Evolutionary conservation across 2,329 filamentous ascomycete species (phyloP), one percentile per base, ranked within the genome.

Genomic region (Fusarium keratoplasticum): DNA sequence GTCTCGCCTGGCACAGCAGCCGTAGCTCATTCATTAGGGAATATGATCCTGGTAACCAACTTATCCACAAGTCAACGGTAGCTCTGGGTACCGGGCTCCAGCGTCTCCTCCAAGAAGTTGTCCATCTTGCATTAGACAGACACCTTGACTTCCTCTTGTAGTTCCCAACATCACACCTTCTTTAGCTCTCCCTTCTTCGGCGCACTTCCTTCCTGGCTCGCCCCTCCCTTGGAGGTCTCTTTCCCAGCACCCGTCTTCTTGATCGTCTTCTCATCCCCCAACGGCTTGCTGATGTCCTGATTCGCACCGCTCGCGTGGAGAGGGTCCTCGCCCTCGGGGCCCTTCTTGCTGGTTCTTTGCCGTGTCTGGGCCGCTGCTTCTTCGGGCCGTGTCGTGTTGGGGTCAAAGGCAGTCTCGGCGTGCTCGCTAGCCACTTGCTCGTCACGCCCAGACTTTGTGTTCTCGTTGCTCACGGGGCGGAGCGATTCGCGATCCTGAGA

Each of bases 401-500:
- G 90, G 79, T 94, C 88, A 82, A 94, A 97, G 1, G 95, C 92
- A 0, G 91, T 88, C 47, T 91, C 86, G 5, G 85, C 80, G 66
- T 88, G 84, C 33, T 87, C 84, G 0, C 88, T 86, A 0, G 91
- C 87, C 14, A 84, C 83, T 50, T 89, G 86, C 54, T 91, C 86
- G 76, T 93, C 94, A 0, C 89, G 89, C 5, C 90, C 93, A 59
- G 90, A 91, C 79, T 92, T 90, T 66, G 90, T 89, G 82, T 92
- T 90, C 80, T 97, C 94, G 63, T 88, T 90, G 3, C 88, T 83
- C 36, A 89, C 86, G 0, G 93, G 90, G 67, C 92, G 89, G 36
- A 97, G 87, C 4, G 87, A 87, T 72, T 92, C 87, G 61, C 90
- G 88, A 79, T 92, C 87, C 73, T 88, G 86, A 60, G 84, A 81